phyloP scores from a whole-genome alignment of 306 rosid genomes.

The Vachellia pachyceras region DNA sequence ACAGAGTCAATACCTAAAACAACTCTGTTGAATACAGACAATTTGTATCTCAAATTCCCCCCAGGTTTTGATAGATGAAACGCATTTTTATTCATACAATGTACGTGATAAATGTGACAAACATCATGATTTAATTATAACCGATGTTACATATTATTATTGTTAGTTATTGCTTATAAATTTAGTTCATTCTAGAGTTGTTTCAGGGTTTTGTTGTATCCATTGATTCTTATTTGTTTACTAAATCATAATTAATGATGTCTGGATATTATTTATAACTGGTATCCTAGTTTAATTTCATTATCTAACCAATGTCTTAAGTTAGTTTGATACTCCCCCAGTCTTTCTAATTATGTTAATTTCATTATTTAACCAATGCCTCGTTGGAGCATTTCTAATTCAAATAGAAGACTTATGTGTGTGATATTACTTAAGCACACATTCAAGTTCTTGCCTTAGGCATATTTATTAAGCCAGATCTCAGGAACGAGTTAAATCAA shows the following conservation, averaged over 20 bases:
- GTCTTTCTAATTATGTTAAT: no score
- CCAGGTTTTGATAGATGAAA: background rate
- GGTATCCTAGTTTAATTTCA: background rate
- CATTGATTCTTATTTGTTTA: background rate
- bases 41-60: background rate
- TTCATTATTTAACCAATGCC: no score
- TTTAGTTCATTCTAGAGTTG: background rate
- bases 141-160: no score
- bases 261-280: background rate
- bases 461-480: no score
- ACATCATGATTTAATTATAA: background rate
- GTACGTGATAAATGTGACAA: background rate
- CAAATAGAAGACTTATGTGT: no score
- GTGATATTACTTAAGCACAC: no score
- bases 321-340: no score
- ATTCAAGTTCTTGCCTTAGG: no score
- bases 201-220: background rate
- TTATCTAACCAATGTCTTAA: no score
- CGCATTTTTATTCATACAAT: background rate
- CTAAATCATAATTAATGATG: background rate
- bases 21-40: background rate
- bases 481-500: no score
- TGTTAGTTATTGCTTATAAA: background rate
- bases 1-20: background rate
- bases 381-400: no score